These are phyloP conservation scores for Mortierella sp. DNA, from an alignment of 371 early-diverging fungal species.

Conservation along the genomic window DNA sequence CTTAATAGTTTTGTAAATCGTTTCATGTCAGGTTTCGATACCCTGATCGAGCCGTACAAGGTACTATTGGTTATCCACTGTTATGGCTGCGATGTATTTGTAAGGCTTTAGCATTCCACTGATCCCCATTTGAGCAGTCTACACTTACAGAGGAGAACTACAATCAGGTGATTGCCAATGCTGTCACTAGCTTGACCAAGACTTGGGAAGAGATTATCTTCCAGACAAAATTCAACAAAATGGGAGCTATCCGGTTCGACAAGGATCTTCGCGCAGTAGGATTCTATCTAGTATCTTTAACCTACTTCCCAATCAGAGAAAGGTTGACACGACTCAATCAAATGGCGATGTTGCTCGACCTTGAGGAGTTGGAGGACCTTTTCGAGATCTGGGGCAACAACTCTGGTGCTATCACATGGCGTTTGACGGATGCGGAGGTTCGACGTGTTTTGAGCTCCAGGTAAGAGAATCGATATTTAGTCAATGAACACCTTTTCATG, in stretches of 20 bases:
- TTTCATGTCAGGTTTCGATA: slow-evolving; percentile 76
- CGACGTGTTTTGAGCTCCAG: slow-evolving; percentile 69
- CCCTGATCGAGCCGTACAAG: slow-evolving; percentile 70
- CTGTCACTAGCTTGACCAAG: slow-evolving; percentile 73
- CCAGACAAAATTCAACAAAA: slow-evolving; percentile 83
- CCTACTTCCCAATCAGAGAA: slow-evolving; percentile 78
- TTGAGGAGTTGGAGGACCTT: slow-evolving; percentile 83
- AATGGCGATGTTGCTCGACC: slow-evolving; percentile 82
- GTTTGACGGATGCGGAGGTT: slow-evolving; percentile 74
- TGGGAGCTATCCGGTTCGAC: slow-evolving; percentile 89
- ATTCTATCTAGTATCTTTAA: slow-evolving; percentile 74
- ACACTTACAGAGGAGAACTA: slow-evolving; percentile 79
- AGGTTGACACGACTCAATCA: slow-evolving; percentile 84
- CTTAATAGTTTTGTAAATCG: slow-evolving; percentile 84
- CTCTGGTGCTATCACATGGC: slow-evolving; percentile 73
- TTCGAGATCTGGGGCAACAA: slow-evolving; percentile 80
- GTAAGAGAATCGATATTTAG: slow-evolving; percentile 13
- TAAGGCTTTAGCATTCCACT: not conserved
- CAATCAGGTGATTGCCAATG: slow-evolving; percentile 67
- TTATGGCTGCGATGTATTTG: not conserved
- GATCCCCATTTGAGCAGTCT: slow-evolving; percentile 46
- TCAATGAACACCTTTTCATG: too few relatives aligned
- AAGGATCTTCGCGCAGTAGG: slow-evolving; percentile 86
- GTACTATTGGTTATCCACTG: slow-evolving; percentile 31
- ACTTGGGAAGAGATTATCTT: slow-evolving; percentile 93